Evolutionary conservation across 345 rosid genomes (phyloP).

Genomic region (Populus ilicifolia): DNA sequence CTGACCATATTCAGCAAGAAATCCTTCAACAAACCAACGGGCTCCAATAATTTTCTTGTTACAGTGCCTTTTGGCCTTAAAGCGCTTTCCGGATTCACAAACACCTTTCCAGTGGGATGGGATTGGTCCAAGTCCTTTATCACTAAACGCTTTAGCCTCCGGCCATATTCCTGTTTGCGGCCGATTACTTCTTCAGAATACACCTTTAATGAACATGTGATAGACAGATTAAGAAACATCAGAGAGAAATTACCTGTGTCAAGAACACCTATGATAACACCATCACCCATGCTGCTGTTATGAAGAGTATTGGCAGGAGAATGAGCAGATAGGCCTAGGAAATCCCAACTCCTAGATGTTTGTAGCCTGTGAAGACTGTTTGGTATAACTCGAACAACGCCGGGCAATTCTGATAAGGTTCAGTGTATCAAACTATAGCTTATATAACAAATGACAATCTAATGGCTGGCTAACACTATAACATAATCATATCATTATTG

Average conservation of each 20-base stretch:
- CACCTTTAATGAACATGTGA: not conserved
- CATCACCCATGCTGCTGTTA: conserved; percentile 60
- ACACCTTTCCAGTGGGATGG: conserved; percentile 41
- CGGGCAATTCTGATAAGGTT: conserved; percentile 38
- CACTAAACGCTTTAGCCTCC: conserved; percentile 29
- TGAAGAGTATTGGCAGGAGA: conserved; percentile 39
- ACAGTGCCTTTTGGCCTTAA: conserved; percentile 32
- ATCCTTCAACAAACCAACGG: conserved; percentile 31
- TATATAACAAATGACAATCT: not conserved
- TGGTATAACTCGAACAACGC: conserved; percentile 51
- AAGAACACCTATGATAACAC: conserved; percentile 54
- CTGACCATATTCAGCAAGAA: conserved; percentile 13
- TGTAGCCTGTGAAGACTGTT: conserved; percentile 49
- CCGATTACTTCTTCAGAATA: not conserved
- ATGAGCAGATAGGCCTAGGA: conserved; percentile 47
- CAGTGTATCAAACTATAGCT: not conserved
- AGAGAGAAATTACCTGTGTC: conserved; percentile 47
- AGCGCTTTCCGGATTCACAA: conserved; percentile 34
- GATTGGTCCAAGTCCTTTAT: conserved; percentile 39
- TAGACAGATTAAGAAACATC: not conserved
- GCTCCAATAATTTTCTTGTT: conserved; percentile 37
- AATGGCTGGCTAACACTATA: not conserved
- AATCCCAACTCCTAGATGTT: conserved; percentile 67
- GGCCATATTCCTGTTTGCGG: conserved; percentile 39
- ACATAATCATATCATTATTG: not conserved